Percentiles rank a stretch among this genome's conserved stretches.
Evolutionary conservation across 106 monocot species (phyloP).

Genomic region (Dioscorea alata): DNA sequence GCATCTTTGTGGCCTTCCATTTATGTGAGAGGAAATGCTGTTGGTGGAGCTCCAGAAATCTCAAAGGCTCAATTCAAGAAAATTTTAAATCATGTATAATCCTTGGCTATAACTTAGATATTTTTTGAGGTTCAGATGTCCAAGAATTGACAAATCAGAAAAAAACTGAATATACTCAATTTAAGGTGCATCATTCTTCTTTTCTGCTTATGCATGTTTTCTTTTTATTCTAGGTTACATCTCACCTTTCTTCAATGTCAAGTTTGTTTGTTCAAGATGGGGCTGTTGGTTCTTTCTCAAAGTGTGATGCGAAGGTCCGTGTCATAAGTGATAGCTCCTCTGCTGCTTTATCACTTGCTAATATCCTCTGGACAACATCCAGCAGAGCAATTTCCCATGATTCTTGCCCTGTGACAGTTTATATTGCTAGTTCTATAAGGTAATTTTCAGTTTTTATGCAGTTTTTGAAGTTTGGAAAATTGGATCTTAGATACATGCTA

Average conservation of each 20-base stretch:
- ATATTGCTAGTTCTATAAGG: conserved; percentile 82
- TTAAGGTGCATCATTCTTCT: not conserved
- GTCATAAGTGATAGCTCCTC: conserved; percentile 83
- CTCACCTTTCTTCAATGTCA: conserved; percentile 72
- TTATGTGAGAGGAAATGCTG: conserved; percentile 69
- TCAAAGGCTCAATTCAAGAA: conserved; percentile 73
- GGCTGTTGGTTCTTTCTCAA: conserved; percentile 52
- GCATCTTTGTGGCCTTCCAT: conserved; percentile 40
- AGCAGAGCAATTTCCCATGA: conserved; percentile 76
- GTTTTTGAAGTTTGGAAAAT: too few relatives aligned
- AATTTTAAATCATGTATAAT: conserved; percentile 75
- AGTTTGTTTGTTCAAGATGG: conserved; percentile 95
- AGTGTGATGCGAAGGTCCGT: conserved; percentile 89
- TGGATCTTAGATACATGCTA: too few relatives aligned
- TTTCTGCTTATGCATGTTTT: not conserved
- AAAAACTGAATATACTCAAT: too few relatives aligned
- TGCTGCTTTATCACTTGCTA: conserved; percentile 48
- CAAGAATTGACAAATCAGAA: too few relatives aligned
- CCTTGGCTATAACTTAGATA: too few relatives aligned
- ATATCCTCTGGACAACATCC: conserved; percentile 56
- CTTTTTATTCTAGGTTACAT: conserved; percentile 61
- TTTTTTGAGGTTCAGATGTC: too few relatives aligned
- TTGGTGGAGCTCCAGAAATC: conserved; percentile 45
- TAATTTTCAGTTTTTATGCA: conserved; percentile 13
- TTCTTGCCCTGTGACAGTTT: conserved; percentile 76